A percentile compares a stretch with the other conserved stretches of the same genome.
Conservation (phyloP, 441 rosid species). For the Pelargonium myrrhifolium region DNA sequence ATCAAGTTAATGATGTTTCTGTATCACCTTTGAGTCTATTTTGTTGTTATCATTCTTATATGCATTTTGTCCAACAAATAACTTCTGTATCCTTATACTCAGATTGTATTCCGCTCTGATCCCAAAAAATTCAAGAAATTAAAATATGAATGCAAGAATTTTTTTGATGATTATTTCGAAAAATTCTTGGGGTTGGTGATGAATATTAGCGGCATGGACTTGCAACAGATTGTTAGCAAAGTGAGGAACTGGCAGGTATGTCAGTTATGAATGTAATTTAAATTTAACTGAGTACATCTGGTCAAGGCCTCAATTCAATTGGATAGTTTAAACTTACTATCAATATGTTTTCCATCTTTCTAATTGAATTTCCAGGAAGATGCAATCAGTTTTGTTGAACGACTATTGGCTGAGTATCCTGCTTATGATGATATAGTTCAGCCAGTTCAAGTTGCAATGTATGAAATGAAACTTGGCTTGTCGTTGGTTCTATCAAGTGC, state of each 20-base stretch:
- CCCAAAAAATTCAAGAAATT: conserved; percentile 57
- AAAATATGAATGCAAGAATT: conserved; percentile 61
- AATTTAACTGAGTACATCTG: background rate
- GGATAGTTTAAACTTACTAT: background rate
- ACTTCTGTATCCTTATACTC: conserved; percentile 15
- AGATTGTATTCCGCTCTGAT: conserved; percentile 81
- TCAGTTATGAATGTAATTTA: conserved; percentile 5
- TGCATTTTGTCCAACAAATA: background rate
- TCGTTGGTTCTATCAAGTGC: conserved; percentile 54
- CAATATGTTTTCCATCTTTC: background rate
- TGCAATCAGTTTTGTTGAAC: conserved; percentile 55
- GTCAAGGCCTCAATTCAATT: background rate
- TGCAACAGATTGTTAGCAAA: conserved; percentile 45
- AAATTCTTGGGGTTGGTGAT: conserved; percentile 34
- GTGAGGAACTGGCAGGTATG: conserved; percentile 83
- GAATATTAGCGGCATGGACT: conserved; percentile 36
- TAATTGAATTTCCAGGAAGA: conserved; percentile 54
- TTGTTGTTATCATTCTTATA: background rate
- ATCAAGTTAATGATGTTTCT: background rate
- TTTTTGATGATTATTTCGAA: conserved; percentile 33
- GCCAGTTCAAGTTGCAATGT: conserved; percentile 90
- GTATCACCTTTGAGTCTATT: background rate
- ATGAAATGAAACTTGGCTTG: conserved; percentile 86
- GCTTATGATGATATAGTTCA: conserved; percentile 72
- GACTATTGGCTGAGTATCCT: conserved; percentile 52